A percentile compares a stretch with the other conserved stretches of the same genome.
These are phyloP conservation scores for Priceomyces melissophilus DNA, from an alignment of 805 yeast genomes.

Conservation along the genomic window DNA sequence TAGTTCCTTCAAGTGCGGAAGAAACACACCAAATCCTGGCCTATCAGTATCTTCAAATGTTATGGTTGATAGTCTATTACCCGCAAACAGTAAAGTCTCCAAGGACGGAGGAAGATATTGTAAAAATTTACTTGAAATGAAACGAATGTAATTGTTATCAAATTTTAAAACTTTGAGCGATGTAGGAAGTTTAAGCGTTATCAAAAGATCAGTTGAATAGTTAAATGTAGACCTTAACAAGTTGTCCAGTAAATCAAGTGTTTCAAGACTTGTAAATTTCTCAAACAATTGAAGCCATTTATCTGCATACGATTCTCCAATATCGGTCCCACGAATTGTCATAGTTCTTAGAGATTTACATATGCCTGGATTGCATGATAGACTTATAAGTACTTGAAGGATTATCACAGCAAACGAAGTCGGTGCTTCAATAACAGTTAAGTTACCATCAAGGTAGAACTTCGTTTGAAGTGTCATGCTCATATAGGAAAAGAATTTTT, in stretches of 20 bases:
- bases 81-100: slow-evolving; percentile 18
- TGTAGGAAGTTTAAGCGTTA: slow-evolving; percentile 21
- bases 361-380: slow-evolving; percentile 13
- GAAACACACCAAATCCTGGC: slow-evolving; percentile 4
- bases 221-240: slow-evolving; percentile 14
- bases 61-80: slow-evolving; percentile 14
- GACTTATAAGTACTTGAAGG: slow-evolving; percentile 23
- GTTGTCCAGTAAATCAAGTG: slow-evolving; percentile 26
- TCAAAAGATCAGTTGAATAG: slow-evolving; percentile 14
- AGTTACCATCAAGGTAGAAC: slow-evolving; percentile 25
- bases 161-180: slow-evolving; percentile 18
- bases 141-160: slow-evolving; percentile 21
- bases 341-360: slow-evolving; percentile 10
- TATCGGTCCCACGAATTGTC: slow-evolving; percentile 29
- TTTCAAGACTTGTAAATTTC: slow-evolving; percentile 17
- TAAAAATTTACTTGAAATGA: slow-evolving; percentile 17
- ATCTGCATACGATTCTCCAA: slow-evolving; percentile 27
- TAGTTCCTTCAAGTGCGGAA: slow-evolving; percentile 20
- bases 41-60: slow-evolving; percentile 8
- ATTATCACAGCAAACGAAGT: slow-evolving; percentile 28
- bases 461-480: slow-evolving; percentile 16
- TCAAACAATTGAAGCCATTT: slow-evolving; percentile 31
- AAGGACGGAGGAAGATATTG: slow-evolving; percentile 25
- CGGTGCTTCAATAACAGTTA: slow-evolving; percentile 27
- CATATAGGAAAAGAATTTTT: slow-evolving; percentile 12